These are phyloP conservation scores for Coemansia biformis DNA, from an alignment of 192 early-diverging fungal species.

Conservation along the genomic window DNA sequence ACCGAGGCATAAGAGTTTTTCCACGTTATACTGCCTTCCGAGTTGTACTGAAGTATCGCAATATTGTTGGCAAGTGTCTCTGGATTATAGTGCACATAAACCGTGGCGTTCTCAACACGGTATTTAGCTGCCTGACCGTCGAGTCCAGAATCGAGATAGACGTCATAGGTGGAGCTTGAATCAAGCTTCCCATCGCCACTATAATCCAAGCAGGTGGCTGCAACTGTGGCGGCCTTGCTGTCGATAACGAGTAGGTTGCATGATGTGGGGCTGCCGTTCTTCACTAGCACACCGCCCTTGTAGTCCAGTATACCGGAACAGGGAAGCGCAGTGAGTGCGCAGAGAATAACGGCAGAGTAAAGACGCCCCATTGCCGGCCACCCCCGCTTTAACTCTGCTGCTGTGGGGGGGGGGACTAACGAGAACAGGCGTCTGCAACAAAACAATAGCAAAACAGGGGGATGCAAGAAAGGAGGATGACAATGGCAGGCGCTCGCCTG, in stretches of 20 bases:
- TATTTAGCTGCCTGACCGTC: constrained; percentile 2
- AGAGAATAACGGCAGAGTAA: neutral
- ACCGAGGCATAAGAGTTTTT: neutral
- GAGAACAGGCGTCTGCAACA: no score
- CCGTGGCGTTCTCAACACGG: neutral
- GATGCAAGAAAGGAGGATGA: no score
- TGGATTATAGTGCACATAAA: constrained; percentile 3
- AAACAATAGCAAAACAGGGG: no score
- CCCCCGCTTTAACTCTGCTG: no score
- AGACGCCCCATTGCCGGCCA: constrained; percentile 4
- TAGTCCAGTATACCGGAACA: neutral
- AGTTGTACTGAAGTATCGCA: constrained; percentile 13
- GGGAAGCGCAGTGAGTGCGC: neutral
- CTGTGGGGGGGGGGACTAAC: no score
- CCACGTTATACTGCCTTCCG: neutral
- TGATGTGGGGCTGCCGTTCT: constrained; percentile 6
- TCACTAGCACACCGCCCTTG: constrained; percentile 11
- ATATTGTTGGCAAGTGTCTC: constrained; percentile 4
- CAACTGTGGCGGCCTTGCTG: constrained; percentile 5
- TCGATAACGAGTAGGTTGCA: constrained; percentile 12
- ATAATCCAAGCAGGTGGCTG: constrained; percentile 11
- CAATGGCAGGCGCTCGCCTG: no score
- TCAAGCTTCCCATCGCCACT: constrained; percentile 2
- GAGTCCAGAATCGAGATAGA: constrained; percentile 2
- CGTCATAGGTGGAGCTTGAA: constrained; percentile 4